These are phyloP conservation scores for Thyridium curvatum DNA, from an alignment of 2,329 filamentous ascomycete genomes.

Conservation along the genomic window DNA sequence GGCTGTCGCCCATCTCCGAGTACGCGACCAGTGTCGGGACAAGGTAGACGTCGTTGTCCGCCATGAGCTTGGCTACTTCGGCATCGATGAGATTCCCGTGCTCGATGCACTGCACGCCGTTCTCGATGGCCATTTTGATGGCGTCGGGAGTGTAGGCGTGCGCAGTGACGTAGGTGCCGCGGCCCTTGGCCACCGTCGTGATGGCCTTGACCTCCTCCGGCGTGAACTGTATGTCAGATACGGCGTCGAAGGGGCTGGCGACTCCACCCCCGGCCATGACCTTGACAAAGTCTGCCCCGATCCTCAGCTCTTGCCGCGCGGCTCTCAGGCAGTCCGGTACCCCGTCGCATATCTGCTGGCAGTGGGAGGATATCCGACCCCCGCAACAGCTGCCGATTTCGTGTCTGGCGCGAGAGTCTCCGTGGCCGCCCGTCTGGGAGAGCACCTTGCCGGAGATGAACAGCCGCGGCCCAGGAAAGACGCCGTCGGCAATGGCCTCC, in stretches of 20 bases:
- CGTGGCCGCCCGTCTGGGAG: constrained; percentile 47
- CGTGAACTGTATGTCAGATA: constrained; percentile 46
- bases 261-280: constrained; percentile 51
- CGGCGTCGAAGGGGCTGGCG: constrained; percentile 40
- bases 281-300: constrained; percentile 49
- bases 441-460: constrained; percentile 44
- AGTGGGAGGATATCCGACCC: constrained; percentile 12
- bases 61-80: constrained; percentile 38
- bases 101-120: constrained; percentile 44
- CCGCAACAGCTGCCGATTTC: constrained; percentile 36
- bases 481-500: constrained; percentile 40
- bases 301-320: constrained; percentile 42
- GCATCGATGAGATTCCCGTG: constrained; percentile 31
- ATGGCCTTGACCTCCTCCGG: constrained; percentile 45
- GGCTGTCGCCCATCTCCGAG: constrained; percentile 33
- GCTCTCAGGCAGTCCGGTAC: constrained; percentile 41
- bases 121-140: constrained; percentile 42
- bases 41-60: constrained; percentile 36
- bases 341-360: constrained; percentile 33
- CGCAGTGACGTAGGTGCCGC: constrained; percentile 43
- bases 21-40: constrained; percentile 48
- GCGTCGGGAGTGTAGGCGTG: constrained; percentile 45
- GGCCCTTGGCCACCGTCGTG: constrained; percentile 35
- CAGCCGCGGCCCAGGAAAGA: constrained; percentile 40
- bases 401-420: constrained; percentile 35